Evolutionary conservation across 192 early-diverging fungal species (phyloP), one percentile per base, ranked within the genome.

Genomic region (Obelidium mucronatum): DNA sequence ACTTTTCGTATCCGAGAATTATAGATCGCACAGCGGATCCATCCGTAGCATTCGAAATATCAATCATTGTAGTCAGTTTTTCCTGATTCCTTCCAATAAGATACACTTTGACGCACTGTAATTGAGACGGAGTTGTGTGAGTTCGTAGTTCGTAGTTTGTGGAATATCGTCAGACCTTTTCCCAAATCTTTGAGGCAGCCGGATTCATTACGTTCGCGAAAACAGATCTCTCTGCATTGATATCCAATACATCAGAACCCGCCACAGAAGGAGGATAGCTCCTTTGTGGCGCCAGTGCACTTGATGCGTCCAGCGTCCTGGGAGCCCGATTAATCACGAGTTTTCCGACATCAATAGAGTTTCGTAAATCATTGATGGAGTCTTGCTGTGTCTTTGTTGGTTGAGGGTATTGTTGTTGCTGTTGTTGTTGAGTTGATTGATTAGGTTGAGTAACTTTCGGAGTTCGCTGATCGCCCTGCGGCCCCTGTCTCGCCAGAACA

Each of bases 121-220:
- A 34, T 15, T 3, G 36, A 58, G 34, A 1, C 6, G 33, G 37
- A 65, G 15, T 17, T 65, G 19, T 48, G 52, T 2, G 33, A 34
- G 62, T 64, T 11, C 15, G 19, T 34, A 72, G 36, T 37, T 65
- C n/a, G 51, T 40, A 68, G 22, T 6, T 19, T 24, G 6, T 19
- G 39, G 51, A 48, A 48, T 22, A 13, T 3, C 5, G 51, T 51
- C 5, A 58, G 3, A 71, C 69, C 69, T 54, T 72, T 39, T 72
- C 55, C 69, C 69, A 72, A 72, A 72, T 72, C 24, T 72, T 72
- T 13, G 69, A 28, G 13, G 69, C 69, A 22, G 69, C 11, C 33
- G 69, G 69, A 72, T 72, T 72, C 69, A 59, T 72, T 1, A 58
- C 69, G 69, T 72, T 72, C 8, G 69, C 17, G 19, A 72, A 72